Evolutionary conservation across 352 stramenopile genomes (phyloP).

Genomic region (Chloridella minuta): DNA sequence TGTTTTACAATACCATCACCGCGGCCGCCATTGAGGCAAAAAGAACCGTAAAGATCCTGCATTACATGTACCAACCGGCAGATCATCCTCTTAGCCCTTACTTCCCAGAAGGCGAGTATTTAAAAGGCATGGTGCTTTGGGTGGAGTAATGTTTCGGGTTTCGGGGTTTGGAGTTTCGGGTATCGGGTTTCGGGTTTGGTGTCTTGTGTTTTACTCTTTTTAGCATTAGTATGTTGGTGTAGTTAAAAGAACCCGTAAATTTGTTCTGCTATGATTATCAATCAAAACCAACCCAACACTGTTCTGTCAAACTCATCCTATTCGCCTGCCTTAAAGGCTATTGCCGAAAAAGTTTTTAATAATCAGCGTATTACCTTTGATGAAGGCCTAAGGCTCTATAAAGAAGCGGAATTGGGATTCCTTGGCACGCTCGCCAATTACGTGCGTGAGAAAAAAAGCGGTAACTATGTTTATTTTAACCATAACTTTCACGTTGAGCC

Average conservation of each 20-base stretch:
- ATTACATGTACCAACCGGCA: background rate
- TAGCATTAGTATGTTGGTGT: background rate
- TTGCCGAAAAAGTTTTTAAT: background rate
- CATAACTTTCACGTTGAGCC: background rate
- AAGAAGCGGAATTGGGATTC: background rate
- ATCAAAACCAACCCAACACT: background rate
- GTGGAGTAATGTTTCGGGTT: too few species aligned
- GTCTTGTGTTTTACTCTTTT: too few species aligned
- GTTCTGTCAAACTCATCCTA: background rate
- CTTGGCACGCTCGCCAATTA: background rate
- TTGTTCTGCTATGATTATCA: background rate
- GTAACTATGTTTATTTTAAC: background rate
- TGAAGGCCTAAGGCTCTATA: background rate
- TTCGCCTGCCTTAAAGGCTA: background rate
- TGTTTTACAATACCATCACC: background rate
- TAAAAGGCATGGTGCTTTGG: background rate
- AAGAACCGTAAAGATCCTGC: background rate
- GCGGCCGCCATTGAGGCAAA: background rate
- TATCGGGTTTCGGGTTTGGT: too few species aligned
- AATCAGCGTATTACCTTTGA: background rate
- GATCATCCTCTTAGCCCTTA: background rate
- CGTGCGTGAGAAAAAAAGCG: background rate
- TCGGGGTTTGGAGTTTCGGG: too few species aligned
- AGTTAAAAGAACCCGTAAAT: background rate
- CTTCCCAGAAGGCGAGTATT: background rate